Percentiles rank a stretch among this genome's conserved stretches.
Conservation (phyloP, 2,329 filamentous ascomycete genomes). For the Aspergillus novoparasiticus region DNA sequence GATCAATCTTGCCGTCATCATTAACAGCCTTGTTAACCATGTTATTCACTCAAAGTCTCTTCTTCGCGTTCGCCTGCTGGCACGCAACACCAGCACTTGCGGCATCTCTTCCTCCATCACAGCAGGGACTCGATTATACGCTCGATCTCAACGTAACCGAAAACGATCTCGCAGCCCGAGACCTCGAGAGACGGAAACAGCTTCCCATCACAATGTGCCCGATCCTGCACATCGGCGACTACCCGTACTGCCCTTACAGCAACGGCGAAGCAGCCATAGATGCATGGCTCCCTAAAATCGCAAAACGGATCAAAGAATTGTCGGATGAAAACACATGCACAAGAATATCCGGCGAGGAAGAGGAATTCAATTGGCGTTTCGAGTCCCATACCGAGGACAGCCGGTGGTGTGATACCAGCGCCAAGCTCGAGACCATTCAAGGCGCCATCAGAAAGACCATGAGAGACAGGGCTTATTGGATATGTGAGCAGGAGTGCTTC, state of each 20-base stretch:
- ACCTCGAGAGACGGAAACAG: neutral
- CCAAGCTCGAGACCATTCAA: neutral
- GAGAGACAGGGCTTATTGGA: neutral
- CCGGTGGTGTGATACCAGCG: neutral
- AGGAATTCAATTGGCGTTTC: neutral
- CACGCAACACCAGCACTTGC: neutral
- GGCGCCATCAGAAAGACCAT: neutral
- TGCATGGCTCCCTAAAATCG: neutral
- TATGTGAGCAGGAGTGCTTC: neutral
- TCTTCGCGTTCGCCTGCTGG: neutral
- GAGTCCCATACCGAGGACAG: neutral
- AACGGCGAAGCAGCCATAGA: neutral
- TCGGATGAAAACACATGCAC: neutral
- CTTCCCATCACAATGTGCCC: neutral
- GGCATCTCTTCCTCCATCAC: neutral
- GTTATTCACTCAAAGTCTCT: neutral
- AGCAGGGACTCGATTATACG: neutral
- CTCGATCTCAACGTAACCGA: neutral
- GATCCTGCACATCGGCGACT: neutral
- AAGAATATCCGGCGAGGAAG: neutral
- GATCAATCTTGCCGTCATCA: neutral
- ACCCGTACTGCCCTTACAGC: neutral
- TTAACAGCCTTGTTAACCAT: neutral
- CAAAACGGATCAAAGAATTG: neutral
- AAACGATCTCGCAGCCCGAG: neutral